Conservation (phyloP, 1,284 basidiomycete genomes). For the Boletus sp. region DNA sequence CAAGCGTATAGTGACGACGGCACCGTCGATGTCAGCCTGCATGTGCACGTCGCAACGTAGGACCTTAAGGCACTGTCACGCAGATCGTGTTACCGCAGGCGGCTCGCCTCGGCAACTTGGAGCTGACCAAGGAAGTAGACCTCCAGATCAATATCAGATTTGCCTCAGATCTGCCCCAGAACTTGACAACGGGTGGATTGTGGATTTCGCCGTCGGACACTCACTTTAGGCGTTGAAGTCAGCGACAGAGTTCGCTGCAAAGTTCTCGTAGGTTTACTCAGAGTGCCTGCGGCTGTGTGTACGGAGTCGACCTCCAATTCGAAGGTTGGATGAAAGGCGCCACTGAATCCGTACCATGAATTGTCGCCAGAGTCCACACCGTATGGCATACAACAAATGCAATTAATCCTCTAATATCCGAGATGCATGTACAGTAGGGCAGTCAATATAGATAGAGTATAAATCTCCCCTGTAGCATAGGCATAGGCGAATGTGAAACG, state of each 20-base stretch:
- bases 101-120: too few relatives aligned
- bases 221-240: conserved; percentile 19
- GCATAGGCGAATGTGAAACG: background rate
- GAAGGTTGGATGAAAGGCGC: conserved; percentile 15
- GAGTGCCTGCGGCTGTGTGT: conserved; percentile 14
- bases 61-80: too few relatives aligned
- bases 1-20: too few relatives aligned
- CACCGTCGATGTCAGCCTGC: too few relatives aligned
- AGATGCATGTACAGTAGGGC: conserved; percentile 12
- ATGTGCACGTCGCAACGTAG: too few relatives aligned
- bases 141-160: too few relatives aligned
- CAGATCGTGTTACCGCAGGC: too few relatives aligned
- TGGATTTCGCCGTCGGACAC: conserved; percentile 4
- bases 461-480: conserved; percentile 11
- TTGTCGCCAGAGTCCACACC: conserved; percentile 7
- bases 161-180: too few relatives aligned
- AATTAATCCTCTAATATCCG: conserved; percentile 6
- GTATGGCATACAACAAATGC: background rate
- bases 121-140: too few relatives aligned
- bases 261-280: conserved; percentile 5
- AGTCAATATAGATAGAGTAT: conserved; percentile 20
- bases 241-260: conserved; percentile 8
- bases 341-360: conserved; percentile 17
- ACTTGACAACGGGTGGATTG: background rate
- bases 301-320: conserved; percentile 14